Conservation (phyloP, 2,329 filamentous ascomycete species). For the Pezicula neosporulosa region DNA sequence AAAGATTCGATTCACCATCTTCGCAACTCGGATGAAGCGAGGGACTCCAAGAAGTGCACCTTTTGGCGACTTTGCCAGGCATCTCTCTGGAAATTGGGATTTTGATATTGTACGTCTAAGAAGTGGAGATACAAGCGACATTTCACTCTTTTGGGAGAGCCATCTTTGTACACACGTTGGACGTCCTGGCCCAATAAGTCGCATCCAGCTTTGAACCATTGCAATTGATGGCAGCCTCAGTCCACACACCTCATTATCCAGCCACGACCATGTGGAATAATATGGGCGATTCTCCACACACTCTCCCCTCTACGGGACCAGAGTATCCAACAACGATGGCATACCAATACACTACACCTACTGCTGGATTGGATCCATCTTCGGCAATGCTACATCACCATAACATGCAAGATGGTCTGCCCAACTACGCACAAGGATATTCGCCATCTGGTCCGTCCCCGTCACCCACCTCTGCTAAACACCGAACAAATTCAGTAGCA, state of each 20-base stretch:
- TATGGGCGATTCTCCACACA: constrained; percentile 20
- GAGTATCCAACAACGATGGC: constrained; percentile 21
- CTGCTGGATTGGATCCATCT: constrained; percentile 21
- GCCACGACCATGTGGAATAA: constrained; percentile 25
- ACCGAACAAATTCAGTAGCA: constrained; percentile 8
- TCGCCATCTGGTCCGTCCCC: constrained; percentile 15
- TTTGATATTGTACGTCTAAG: not conserved
- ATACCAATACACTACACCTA: constrained; percentile 24
- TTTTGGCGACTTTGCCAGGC: no score
- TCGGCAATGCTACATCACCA: constrained; percentile 19
- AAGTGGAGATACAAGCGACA: not conserved
- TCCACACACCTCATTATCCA: constrained; percentile 24
- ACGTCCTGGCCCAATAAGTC: constrained; percentile 2
- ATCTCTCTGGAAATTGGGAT: no score
- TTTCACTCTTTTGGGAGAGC: not conserved
- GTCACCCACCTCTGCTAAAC: constrained; percentile 16
- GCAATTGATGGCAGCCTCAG: constrained; percentile 30
- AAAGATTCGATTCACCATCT: no score
- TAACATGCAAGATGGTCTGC: constrained; percentile 10
- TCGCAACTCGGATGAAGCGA: no score
- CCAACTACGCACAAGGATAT: constrained; percentile 17
- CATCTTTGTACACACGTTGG: no score
- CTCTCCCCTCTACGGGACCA: constrained; percentile 19
- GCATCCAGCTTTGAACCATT: constrained; percentile 13
- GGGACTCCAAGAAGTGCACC: no score